Evolutionary conservation across 192 early-diverging fungal genomes (phyloP), one percentile per base, ranked within the genome.

Genomic region (Entomortierella chlamydospora): DNA sequence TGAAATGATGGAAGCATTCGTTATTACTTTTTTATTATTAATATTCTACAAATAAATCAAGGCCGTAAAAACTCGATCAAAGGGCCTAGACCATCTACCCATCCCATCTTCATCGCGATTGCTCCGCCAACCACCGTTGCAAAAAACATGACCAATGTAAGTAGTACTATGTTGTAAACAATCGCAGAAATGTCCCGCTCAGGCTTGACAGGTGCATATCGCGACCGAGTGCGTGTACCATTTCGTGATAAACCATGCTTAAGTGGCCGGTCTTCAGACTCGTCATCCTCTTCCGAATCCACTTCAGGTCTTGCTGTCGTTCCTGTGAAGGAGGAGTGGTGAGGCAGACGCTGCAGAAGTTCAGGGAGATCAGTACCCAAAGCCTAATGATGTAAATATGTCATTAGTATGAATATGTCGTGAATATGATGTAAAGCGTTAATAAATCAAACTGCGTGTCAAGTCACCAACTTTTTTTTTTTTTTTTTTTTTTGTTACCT

Each of bases 361-460:
- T 78, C 70, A 18, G 85, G 85, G 10, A 86, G 68, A 72, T 86
- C 85, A n/a, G 61, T 82, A 4, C 80, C 57, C 25, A 86, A 51
- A 8, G 85, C 82, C 84, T 85, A 54, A 49, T 9, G 22, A 20
- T 45, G 11, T 10, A 26, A 45, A 29, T n/a, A n/a, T n/a, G n/a
- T n/a, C n/a, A n/a, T n/a, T n/a, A n/a, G n/a, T n/a, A n/a, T n/a
- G n/a, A n/a, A n/a, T n/a, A n/a, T n/a, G n/a, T n/a, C n/a, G n/a
- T n/a, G n/a, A n/a, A n/a, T n/a, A n/a, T n/a, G n/a, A n/a, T n/a
- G n/a, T n/a, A n/a, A n/a, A n/a, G n/a, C n/a, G n/a, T n/a, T n/a
- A n/a, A n/a, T n/a, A n/a, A n/a, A n/a, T n/a, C n/a, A n/a, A n/a
- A n/a, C n/a, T n/a, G n/a, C n/a, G n/a, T n/a, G n/a, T n/a, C n/a